Percentiles rank a stretch among this genome's conserved stretches.
Evolutionary conservation across 2,329 filamentous ascomycete genomes (phyloP).

Genomic region (Cladosporium sp.): DNA sequence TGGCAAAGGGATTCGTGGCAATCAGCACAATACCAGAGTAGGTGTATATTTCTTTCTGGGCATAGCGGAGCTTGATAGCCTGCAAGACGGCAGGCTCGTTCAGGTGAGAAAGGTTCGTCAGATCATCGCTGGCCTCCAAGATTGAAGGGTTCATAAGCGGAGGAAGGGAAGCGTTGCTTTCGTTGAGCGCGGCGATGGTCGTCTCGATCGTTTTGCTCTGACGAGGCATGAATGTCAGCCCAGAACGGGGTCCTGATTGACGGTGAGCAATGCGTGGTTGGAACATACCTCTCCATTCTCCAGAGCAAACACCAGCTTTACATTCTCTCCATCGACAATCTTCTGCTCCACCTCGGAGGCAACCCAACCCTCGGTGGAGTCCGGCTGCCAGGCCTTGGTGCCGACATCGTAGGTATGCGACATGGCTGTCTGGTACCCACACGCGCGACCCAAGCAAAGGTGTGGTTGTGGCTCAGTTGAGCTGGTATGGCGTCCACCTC

Average conservation of each 20-base stretch:
- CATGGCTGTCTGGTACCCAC: constrained; percentile 49
- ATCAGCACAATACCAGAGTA: constrained; percentile 99
- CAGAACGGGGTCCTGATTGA: constrained; percentile 2
- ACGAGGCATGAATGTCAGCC: constrained; percentile 9
- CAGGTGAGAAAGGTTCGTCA: constrained; percentile 94
- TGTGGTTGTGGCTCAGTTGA: neutral
- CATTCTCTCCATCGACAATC: constrained; percentile 76
- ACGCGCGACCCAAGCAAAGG: neutral
- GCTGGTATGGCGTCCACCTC: neutral
- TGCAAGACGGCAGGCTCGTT: constrained; percentile 98
- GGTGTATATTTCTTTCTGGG: constrained; percentile 99
- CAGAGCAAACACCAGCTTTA: constrained; percentile 79
- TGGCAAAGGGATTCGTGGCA: constrained; percentile 94
- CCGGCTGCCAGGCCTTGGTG: constrained; percentile 97
- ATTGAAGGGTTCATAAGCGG: constrained; percentile 97
- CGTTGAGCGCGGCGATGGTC: constrained; percentile 68
- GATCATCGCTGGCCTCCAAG: constrained; percentile 96
- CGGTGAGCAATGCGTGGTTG: neutral
- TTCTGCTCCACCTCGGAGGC: constrained; percentile 91
- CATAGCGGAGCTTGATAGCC: constrained; percentile 93
- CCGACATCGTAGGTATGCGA: constrained; percentile 94
- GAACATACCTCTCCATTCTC: constrained; percentile 81
- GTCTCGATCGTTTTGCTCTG: constrained; percentile 78
- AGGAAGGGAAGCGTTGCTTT: constrained; percentile 72
- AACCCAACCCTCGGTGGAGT: constrained; percentile 93